Evolutionary conservation across 768 basidiomycete species (phyloP).

Genomic region (Cytidiella melzeri): DNA sequence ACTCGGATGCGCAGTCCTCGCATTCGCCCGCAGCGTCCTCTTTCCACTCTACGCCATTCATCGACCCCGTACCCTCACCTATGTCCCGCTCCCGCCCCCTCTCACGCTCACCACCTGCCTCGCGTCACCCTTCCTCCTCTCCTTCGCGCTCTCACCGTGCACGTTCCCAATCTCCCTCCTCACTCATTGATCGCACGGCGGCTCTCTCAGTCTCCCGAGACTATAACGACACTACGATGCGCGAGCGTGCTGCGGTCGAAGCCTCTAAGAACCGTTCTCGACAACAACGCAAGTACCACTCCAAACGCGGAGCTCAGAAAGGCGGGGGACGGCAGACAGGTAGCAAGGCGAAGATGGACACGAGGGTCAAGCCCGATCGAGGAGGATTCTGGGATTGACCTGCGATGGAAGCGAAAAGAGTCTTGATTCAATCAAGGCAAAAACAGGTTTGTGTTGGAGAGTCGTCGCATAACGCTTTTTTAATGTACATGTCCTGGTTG

Average conservation of each 20-base stretch:
- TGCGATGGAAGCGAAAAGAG: too few relatives aligned
- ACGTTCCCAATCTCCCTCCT: conserved; percentile 35
- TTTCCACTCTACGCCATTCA: neutral
- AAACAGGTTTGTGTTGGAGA: too few relatives aligned
- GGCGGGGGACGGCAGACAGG: conserved; percentile 66
- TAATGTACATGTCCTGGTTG: too few relatives aligned
- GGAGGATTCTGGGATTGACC: conserved; percentile 58
- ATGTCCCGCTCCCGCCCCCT: conserved; percentile 12
- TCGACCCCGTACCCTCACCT: conserved; percentile 6
- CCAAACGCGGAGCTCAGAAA: conserved; percentile 57
- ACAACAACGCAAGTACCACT: conserved; percentile 73
- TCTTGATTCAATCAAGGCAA: too few relatives aligned
- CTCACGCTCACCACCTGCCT: conserved; percentile 17
- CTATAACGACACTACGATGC: conserved; percentile 35
- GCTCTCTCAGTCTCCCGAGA: conserved; percentile 27
- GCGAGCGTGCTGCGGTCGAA: conserved; percentile 56
- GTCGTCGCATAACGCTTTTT: too few relatives aligned
- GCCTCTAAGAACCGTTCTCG: conserved; percentile 51
- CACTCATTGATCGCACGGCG: conserved; percentile 38
- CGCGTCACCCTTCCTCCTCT: conserved; percentile 13
- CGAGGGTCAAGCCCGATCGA: conserved; percentile 52
- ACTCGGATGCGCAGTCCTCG: neutral
- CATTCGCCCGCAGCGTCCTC: neutral
- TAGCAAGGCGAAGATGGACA: conserved; percentile 82
- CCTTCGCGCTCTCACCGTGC: conserved; percentile 5